Evolutionary conservation across 441 rosid genomes (phyloP).

Genomic region (Corymbia calophylla): DNA sequence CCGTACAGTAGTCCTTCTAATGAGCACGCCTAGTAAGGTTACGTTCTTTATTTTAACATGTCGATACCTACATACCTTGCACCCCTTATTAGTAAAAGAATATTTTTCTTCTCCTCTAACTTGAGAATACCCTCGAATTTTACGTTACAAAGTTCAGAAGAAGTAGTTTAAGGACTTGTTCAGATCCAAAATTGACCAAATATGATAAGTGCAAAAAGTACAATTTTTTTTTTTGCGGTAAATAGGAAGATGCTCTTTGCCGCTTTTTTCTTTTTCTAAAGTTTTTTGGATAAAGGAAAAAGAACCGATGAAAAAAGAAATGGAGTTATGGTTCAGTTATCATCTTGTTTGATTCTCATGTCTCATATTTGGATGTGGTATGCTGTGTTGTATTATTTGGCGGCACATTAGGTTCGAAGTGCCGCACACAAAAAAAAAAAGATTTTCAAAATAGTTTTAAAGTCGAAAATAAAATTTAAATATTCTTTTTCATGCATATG

Average conservation of each 20-base stretch:
- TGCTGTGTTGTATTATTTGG: fast-evolving
- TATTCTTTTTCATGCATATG: fast-evolving
- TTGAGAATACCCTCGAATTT: no score
- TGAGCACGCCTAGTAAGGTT: no score
- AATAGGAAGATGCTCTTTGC: not conserved
- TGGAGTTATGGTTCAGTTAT: not conserved
- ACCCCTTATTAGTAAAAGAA: no score
- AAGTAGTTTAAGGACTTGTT: no score
- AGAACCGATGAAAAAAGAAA: not conserved
- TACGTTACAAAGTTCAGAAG: no score
- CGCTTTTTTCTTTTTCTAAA: not conserved
- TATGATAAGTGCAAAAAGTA: not conserved
- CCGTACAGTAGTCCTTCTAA: no score
- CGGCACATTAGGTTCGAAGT: not conserved
- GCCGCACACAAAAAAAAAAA: not conserved
- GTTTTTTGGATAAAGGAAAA: not conserved
- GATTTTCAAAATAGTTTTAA: not conserved
- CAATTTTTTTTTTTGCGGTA: no score
- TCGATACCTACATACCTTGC: no score
- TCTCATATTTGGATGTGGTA: not conserved
- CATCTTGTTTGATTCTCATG: not conserved
- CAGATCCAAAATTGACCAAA: not conserved
- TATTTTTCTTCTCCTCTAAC: no score
- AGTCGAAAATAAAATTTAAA: not conserved
- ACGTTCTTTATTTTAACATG: no score